A percentile compares a stretch with the other conserved stretches of the same genome.
phyloP scores from a whole-genome alignment of 1,284 basidiomycete species.

The Cystobasidium pallidum region DNA sequence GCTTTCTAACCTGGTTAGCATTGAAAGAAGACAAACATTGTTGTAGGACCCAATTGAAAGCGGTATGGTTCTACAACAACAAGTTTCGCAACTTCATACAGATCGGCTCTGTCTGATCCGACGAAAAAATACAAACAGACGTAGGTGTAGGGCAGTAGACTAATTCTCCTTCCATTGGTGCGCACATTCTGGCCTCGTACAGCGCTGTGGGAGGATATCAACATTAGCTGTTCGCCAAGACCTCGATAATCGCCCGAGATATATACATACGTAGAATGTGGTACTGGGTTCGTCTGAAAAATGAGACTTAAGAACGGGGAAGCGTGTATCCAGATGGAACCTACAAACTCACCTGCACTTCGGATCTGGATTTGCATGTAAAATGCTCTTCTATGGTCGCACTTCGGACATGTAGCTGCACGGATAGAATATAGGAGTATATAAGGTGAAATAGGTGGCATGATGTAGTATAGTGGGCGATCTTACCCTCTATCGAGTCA shows the following conservation, averaged over 20 bases:
- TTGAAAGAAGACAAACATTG: no score
- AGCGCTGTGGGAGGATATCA: constrained; percentile 34
- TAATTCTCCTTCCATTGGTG: constrained; percentile 55
- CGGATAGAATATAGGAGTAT: constrained; percentile 3
- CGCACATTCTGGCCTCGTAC: constrained; percentile 53
- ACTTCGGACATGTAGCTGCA: constrained; percentile 56
- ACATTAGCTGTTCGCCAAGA: not conserved
- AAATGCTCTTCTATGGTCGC: constrained; percentile 84
- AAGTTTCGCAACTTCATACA: no score
- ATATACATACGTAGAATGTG: constrained; percentile 66
- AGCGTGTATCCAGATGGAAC: not conserved
- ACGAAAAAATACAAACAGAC: not conserved
- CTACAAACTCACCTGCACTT: constrained; percentile 64
- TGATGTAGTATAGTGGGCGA: not conserved
- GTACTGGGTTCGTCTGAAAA: constrained; percentile 86
- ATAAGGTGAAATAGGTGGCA: not conserved
- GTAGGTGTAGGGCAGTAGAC: not conserved
- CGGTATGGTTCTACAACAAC: no score
- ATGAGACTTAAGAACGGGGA: not conserved
- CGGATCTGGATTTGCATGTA: constrained; percentile 96
- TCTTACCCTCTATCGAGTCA: constrained; percentile 63
- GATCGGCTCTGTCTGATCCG: no score
- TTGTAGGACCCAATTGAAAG: no score
- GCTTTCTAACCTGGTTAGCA: no score
- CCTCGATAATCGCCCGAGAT: not conserved